Evolutionary conservation across 2,329 filamentous ascomycete genomes (phyloP), one percentile per base, ranked within the genome.

Genomic region (Ilyonectria destructans): DNA sequence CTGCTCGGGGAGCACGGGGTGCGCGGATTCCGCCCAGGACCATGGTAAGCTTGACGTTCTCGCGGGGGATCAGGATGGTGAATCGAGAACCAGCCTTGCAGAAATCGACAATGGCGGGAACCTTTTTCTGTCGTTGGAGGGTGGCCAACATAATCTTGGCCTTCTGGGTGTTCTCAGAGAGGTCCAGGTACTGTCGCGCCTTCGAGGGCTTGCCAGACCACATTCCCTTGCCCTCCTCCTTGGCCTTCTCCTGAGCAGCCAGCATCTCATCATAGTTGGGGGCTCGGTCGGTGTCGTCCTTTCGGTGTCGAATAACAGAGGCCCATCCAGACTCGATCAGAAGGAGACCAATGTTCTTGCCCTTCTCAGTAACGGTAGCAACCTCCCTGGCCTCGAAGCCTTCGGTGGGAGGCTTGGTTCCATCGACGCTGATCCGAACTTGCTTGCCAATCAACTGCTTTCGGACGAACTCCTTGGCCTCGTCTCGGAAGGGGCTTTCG

Each of bases 61-160:
- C 96, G 40, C 95, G 92, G 54, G 96, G 96, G 56, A 99, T 90
- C 10, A 99, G 86, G 40, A 99, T 87, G 29, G 94, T 97, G 82
- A 98, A 99, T 73, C 96, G 90, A 46, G 95, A 97, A 33, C 93
- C 96, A n/a, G 95, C 93, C 84, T 98, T 98, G 85, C 97, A 96
- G 81, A 97, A 99, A 81, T 99, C 96, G 48, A 99, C 95, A 74
- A 99, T 88, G 12, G 93, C 96, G 8, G 96, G 95, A 4, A 98
- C 92, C 82, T 93, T 96, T 86, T 94, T 96, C 81, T 98, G 95
- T 61, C 96, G 90, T 69, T 96, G 93, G 35, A 99, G 88, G 23
- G 94, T 91, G 12, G 93, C 93, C 43, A 97, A 88, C 81, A 97
- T 95, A 61, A 97, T 92, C 88, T 98, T 98, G 70, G 96, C 96